A percentile compares a stretch with the other conserved stretches of the same genome.
Evolutionary conservation across 306 rosid genomes (phyloP).

Genomic region (Dalbergia cochinchinensis): DNA sequence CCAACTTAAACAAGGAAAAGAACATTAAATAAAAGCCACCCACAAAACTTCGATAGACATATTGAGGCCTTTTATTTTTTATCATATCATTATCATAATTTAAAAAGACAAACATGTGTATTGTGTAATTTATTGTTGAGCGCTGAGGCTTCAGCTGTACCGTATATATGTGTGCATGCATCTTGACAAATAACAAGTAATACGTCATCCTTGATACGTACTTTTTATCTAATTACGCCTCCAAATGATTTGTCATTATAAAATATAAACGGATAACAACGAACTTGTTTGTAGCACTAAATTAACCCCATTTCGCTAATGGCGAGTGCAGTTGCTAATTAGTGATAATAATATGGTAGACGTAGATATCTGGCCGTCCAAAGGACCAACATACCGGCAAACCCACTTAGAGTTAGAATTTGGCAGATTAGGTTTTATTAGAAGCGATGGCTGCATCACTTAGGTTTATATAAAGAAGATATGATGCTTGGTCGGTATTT

Average conservation of each 20-base stretch:
- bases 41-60: conserved; percentile 34
- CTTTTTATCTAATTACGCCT: conserved; percentile 55
- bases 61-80: conserved; percentile 41
- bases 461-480: conserved; percentile 39
- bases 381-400: conserved; percentile 39
- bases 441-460: conserved; percentile 43
- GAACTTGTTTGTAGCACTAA: conserved; percentile 25
- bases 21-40: conserved; percentile 39
- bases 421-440: conserved; percentile 53
- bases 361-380: conserved; percentile 44
- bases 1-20: conserved; percentile 48
- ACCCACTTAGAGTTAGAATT: conserved; percentile 11
- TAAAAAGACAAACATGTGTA: conserved; percentile 22
- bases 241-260: conserved; percentile 15
- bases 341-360: not conserved
- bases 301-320: conserved; percentile 13
- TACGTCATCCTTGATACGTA: conserved; percentile 55
- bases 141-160: conserved; percentile 37
- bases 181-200: conserved; percentile 44
- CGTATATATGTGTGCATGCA: conserved; percentile 47
- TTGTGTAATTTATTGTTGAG: conserved; percentile 21
- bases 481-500: conserved; percentile 70
- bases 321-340: conserved; percentile 16
- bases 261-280: conserved; percentile 38
- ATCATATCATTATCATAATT: conserved; percentile 39